phyloP scores from a whole-genome alignment of 2,329 filamentous ascomycete species.

The Penicillium thymicola region DNA sequence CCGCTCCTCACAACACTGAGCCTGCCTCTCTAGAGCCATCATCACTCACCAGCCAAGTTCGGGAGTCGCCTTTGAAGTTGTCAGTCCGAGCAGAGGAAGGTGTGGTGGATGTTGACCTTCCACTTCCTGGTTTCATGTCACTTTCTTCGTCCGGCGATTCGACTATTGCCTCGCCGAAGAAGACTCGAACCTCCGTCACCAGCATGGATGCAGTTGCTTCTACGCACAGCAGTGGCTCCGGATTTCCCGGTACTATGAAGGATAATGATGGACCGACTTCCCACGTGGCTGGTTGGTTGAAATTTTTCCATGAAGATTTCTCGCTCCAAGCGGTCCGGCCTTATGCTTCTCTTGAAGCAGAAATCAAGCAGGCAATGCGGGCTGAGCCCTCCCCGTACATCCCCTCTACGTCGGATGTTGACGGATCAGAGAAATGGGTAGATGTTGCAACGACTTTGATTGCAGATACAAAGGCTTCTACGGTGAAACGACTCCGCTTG shows the following conservation, averaged over 20 bases:
- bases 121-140: constrained; percentile 51
- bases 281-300: constrained; percentile 58
- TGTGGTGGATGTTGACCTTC: constrained; percentile 59
- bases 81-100: constrained; percentile 58
- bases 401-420: constrained; percentile 34
- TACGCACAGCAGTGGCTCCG: constrained; percentile 41
- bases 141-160: constrained; percentile 47
- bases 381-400: constrained; percentile 48
- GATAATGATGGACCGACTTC: constrained; percentile 48
- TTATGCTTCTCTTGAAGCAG: constrained; percentile 51
- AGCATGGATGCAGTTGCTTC: constrained; percentile 52
- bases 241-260: constrained; percentile 29
- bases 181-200: constrained; percentile 47
- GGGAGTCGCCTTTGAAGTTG: constrained; percentile 50
- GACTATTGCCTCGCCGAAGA: constrained; percentile 42
- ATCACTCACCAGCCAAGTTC: constrained; percentile 29
- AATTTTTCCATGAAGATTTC: constrained; percentile 58
- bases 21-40: constrained; percentile 29
- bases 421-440: constrained; percentile 49
- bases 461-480: constrained; percentile 54
- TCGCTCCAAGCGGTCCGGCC: constrained; percentile 57
- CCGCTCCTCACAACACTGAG: constrained; percentile 17
- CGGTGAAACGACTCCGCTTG: constrained; percentile 55
- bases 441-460: constrained; percentile 57
- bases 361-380: constrained; percentile 56